phyloP scores from a whole-genome alignment of 345 rosid species.

The Euphorbia peplus region DNA sequence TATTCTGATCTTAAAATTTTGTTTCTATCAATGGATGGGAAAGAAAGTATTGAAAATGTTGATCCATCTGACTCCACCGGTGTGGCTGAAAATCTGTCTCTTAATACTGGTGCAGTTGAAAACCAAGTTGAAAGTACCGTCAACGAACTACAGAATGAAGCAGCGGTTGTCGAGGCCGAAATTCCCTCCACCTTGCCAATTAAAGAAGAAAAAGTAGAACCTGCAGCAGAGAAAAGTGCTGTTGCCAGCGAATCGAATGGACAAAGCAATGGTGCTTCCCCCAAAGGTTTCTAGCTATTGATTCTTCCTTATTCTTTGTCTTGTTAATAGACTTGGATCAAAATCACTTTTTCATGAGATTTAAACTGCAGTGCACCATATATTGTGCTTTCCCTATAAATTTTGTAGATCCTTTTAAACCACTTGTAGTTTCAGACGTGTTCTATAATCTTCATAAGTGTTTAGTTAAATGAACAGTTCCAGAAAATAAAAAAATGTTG shows the following conservation, averaged over 20 bases:
- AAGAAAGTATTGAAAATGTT: conserved; percentile 36
- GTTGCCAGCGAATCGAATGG: conserved; percentile 32
- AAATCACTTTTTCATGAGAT: no score
- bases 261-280: conserved; percentile 19
- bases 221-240: conserved; percentile 35
- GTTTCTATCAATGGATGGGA: conserved; percentile 30
- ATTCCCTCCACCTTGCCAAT: conserved; percentile 24
- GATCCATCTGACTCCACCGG: conserved; percentile 28
- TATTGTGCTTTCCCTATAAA: background rate
- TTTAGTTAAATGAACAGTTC: background rate
- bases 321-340: background rate
- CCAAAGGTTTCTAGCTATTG: conserved; percentile 40
- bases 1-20: conserved; percentile 4
- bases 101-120: conserved; percentile 27
- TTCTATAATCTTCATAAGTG: background rate
- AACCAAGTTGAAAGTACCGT: conserved; percentile 32
- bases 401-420: background rate
- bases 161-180: conserved; percentile 36
- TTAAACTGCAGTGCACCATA: conserved; percentile 2
- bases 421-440: background rate
- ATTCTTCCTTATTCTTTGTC: conserved; percentile 4
- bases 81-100: conserved; percentile 28
- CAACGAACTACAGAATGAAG: conserved; percentile 41
- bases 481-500: background rate
- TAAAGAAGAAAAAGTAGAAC: conserved; percentile 32